Evolutionary conservation across 2,329 filamentous ascomycete genomes (phyloP), one percentile per base, ranked within the genome.

Genomic region (Pseudocercospora vitis): DNA sequence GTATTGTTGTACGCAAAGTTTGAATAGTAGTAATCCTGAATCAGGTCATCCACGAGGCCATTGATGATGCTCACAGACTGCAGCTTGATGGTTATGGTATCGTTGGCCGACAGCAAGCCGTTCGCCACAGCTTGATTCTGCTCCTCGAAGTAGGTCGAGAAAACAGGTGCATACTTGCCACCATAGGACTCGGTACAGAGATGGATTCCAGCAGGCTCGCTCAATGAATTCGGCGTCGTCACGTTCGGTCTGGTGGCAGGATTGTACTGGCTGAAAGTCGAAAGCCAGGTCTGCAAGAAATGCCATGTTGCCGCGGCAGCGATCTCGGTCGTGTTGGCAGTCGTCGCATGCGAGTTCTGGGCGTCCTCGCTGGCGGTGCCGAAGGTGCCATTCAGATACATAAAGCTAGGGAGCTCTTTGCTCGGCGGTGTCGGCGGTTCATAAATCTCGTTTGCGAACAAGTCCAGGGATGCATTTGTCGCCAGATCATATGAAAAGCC

Each of bases 61-160:
- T 90, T 88, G 53, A 89, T 74, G 53, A 91, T 86, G 18, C 86
- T 86, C 0, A 90, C 70, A 0, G 85, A 81, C 11, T 73, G 74
- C 7, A 90, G 74, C 50, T 80, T 78, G 45, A 88, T 81, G 24
- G 82, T 77, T 8, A 86, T 70, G 1, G 81, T 84, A 29, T 71
- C 74, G 55, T 79, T 78, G 14, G 65, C 69, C 7, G 77, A 68
- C 1, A 81, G 53, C 1, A 75, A 68, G 2, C 82, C 80, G 50
- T 76, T 79, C n/a, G 68, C 64, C 11, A 80, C 78, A 48, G 74
- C 74, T 14, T 73, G 67, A 60, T 89, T 90, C 70, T 89, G 84
- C 52, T 80, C 68, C 62, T 86, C 77, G 53, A 80, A 80, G 58
- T 75, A 74, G 3, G 72, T 61, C 8, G 83, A 82, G 62, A 88